phyloP scores from a whole-genome alignment of 805 yeast species.

The Wickerhamiella musiphila region DNA sequence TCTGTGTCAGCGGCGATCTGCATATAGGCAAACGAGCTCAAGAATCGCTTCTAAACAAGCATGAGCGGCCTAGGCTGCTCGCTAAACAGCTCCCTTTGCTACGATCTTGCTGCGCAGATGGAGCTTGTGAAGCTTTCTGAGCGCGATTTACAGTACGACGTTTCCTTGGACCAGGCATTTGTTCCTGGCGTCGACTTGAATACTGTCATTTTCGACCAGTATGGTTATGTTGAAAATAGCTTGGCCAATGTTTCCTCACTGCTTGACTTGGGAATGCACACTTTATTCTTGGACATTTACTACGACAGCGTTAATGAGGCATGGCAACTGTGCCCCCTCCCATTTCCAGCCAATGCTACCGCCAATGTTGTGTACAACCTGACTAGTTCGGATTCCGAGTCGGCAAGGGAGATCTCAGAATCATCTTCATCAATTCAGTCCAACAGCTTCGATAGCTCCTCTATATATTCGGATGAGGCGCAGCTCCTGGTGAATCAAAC shows the following conservation, averaged over 20 bases:
- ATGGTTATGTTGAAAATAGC: conserved; percentile 19
- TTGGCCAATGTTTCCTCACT: conserved; percentile 13
- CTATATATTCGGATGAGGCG: no score
- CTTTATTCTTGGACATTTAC: conserved; percentile 30
- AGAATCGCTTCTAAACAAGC: no score
- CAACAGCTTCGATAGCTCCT: no score
- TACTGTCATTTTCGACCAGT: conserved; percentile 16
- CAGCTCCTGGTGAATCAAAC: no score
- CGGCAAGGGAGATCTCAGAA: no score
- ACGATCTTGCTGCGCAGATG: conserved; percentile 8
- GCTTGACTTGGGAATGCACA: conserved; percentile 23
- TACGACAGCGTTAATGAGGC: conserved; percentile 27
- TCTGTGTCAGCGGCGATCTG: no score
- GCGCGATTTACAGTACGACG: conserved; percentile 20
- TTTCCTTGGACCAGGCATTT: conserved; percentile 20
- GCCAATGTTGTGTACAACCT: conserved; percentile 3
- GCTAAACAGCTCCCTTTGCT: conserved; percentile 11
- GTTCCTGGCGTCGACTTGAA: conserved; percentile 22
- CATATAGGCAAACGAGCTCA: no score
- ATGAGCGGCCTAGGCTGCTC: conserved; percentile 9
- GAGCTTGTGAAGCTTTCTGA: conserved; percentile 18
- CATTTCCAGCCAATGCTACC: not conserved
- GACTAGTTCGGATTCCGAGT: conserved; percentile 1
- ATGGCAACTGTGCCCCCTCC: conserved; percentile 42
- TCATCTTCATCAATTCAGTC: no score